Base-by-base conservation (phyloP, 2,329 filamentous ascomycete species). In the Fusarium bulbicola region DNA sequence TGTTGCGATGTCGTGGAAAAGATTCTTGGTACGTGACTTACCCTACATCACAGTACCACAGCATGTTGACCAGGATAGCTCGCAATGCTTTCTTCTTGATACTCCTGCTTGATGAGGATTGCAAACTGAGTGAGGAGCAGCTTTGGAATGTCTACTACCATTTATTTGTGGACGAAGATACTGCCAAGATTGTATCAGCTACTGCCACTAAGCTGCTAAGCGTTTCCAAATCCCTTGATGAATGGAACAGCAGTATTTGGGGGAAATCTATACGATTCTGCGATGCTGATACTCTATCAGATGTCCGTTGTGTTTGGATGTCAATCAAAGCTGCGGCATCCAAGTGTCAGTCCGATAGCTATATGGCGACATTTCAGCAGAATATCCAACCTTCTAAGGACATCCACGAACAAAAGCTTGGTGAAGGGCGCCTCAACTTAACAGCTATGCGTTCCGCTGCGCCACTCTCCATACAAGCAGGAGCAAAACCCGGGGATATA, bases 141-240 rank as follows among this genome's bases (percentile, higher is more conserved):
- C 78, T 86, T 7, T 91, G 88, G 88, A 84, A 87, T 63, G 79
- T 88, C 40, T 91, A 88, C 79, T 90, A 90, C 76, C 83, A 90
- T 70, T 74, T 87, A 8, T 84, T 82, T 42, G 68, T 91, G 10
- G 82, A 84, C 53, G 68, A 80, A 1, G 49, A 77, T 6, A 80
- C 84, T 6, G 72, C 83, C 0, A 32, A 75, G 2, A 28, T 84
- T 7, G 77, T 91, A 6, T 61, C 77, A 4, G 28, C 63, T 3
- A 88, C 90, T 61, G 80, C 83, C 0, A 75, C 80, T 26, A 86
- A 85, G 72, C 80, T 91, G 0, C 43, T 82, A 6, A 69, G 63
- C 0, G 54, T 83, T 2, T 83, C 86, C 1, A 58, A 66, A 9
- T 84, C 83, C 1, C 72, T 85, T 3, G 68, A 82, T 3, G 65